Conservation (phyloP, 139 green algal species). For the Chloropicon primus region DNA sequence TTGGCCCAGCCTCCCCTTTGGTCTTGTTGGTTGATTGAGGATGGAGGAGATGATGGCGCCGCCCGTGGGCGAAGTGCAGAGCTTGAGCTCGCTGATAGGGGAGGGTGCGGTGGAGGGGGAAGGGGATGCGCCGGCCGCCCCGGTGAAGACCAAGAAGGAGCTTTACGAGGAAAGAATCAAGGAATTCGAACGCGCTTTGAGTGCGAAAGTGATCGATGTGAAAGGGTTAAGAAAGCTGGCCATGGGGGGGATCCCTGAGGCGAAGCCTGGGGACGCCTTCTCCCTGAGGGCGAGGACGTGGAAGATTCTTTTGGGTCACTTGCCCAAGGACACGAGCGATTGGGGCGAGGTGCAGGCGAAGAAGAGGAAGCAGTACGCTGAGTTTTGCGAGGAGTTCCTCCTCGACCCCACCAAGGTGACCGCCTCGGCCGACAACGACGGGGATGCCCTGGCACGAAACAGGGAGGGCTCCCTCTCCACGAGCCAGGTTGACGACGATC, state of each 20-base stretch:
- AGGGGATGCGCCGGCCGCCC: neutral
- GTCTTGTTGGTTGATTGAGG: too few relatives aligned
- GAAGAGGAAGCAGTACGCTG: conserved; percentile 58
- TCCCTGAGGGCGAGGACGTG: neutral
- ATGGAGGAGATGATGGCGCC: too few relatives aligned
- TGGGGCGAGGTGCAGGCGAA: conserved; percentile 43
- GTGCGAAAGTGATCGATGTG: neutral
- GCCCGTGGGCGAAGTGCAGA: too few relatives aligned
- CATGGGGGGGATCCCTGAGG: neutral
- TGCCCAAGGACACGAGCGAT: conserved; percentile 44
- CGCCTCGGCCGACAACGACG: conserved; percentile 50
- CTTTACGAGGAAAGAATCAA: neutral
- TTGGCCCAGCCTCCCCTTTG: too few relatives aligned
- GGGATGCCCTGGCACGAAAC: conserved; percentile 39
- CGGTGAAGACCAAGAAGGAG: neutral
- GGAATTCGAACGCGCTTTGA: neutral
- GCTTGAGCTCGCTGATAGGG: too few relatives aligned
- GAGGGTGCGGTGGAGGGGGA: neutral
- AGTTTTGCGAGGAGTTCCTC: conserved; percentile 77
- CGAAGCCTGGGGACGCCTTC: neutral
- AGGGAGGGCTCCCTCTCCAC: neutral
- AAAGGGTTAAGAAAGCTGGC: neutral
- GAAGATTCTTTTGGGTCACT: conserved; percentile 67
- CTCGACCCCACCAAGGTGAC: conserved; percentile 48
- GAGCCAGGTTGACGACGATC: conserved; percentile 3